Evolutionary conservation across 139 green algal genomes (phyloP).

Genomic region (Chlamydomonas schloesseri): DNA sequence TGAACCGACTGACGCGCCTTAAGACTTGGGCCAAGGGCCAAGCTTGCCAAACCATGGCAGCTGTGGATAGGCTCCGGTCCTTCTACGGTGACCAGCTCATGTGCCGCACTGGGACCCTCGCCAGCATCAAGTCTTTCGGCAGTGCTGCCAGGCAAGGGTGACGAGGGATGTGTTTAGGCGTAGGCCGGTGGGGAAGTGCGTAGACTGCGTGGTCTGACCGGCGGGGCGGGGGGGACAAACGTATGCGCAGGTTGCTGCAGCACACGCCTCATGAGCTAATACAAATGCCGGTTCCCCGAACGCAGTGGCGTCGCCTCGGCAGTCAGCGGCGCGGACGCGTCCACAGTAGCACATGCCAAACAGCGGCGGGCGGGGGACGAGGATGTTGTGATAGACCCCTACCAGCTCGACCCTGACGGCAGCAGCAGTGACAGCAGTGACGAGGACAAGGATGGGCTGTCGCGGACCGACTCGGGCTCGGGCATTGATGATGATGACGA

Average conservation of each 20-base stretch:
- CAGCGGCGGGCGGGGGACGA: not conserved
- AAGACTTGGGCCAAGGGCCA: too few species aligned
- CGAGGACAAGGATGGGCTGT: not conserved
- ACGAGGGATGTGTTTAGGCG: not conserved
- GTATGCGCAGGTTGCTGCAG: not conserved
- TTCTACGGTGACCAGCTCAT: slow-evolving; percentile 22
- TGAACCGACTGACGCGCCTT: too few species aligned
- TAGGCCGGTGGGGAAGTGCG: not conserved
- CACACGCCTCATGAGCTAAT: not conserved
- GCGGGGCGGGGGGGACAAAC: not conserved
- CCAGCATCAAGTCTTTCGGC: not conserved
- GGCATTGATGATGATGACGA: not conserved
- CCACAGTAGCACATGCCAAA: too few species aligned
- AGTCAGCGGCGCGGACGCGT: not conserved
- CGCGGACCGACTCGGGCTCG: not conserved
- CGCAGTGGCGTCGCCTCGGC: not conserved
- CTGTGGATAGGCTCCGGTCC: not conserved
- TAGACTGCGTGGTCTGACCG: too few species aligned
- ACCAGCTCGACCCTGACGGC: not conserved
- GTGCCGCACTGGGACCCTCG: not conserved
- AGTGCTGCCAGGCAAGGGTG: slow-evolving; percentile 10
- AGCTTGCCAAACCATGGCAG: too few species aligned
- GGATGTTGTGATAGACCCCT: slow-evolving; percentile 30
- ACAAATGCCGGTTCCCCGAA: too few species aligned
- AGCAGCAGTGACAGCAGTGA: not conserved